phyloP scores from a whole-genome alignment of 306 rosid species.

The Pueraria montana region DNA sequence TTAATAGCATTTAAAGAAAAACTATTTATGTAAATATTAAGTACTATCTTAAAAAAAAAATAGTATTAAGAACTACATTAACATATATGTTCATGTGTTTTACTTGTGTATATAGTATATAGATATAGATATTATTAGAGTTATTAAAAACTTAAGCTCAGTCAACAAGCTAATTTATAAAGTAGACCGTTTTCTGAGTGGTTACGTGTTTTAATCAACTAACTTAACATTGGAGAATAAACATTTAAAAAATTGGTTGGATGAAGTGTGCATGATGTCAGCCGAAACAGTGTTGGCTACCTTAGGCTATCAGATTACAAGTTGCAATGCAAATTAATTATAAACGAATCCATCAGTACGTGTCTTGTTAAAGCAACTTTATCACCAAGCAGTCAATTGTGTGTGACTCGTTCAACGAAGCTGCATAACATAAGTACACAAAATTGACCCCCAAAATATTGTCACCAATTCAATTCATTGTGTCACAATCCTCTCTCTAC shows the following conservation, averaged over 20 bases:
- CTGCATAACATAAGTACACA: neutral
- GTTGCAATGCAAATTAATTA: neutral
- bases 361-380: neutral
- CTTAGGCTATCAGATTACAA: no score
- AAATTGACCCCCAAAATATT: neutral
- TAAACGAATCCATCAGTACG: neutral
- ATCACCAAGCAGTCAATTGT: neutral
- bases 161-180: neutral
- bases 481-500: neutral
- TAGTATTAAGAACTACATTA: no score
- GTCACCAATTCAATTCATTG: neutral
- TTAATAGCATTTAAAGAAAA: neutral
- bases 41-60: no score
- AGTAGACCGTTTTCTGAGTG: neutral
- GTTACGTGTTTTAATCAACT: neutral
- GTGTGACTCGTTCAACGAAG: constrained; percentile 3
- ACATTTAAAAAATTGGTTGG: neutral
- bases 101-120: neutral
- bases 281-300: no score
- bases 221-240: neutral
- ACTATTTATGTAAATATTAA: neutral
- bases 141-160: neutral
- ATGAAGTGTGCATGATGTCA: neutral
- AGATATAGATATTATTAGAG: neutral
- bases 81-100: neutral